Conservation (phyloP, 805 yeast species). For the Geotrichum ghanense region DNA sequence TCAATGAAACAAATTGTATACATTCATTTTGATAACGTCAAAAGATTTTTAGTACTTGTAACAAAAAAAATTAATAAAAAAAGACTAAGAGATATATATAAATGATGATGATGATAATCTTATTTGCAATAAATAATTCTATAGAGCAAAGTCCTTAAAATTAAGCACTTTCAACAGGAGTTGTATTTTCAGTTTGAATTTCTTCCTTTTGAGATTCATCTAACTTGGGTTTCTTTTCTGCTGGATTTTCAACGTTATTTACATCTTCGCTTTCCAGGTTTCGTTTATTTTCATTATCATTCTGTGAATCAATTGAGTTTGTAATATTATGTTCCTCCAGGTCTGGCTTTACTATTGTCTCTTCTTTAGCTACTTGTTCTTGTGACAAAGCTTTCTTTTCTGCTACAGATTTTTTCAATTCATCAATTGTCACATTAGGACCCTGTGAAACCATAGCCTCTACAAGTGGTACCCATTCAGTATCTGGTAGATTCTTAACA, state of each 20-base stretch:
- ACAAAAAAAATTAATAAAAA: no score
- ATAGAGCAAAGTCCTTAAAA: no score
- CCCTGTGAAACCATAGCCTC: background rate
- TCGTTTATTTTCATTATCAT: background rate
- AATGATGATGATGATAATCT: no score
- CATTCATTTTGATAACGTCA: no score
- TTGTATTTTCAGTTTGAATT: background rate
- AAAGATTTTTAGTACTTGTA: no score
- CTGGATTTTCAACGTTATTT: background rate
- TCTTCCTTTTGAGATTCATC: no score
- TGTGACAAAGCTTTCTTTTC: background rate
- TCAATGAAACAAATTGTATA: no score
- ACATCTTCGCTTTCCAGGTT: background rate
- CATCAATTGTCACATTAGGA: background rate
- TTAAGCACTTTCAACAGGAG: no score
- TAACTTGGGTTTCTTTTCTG: background rate
- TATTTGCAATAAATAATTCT: no score
- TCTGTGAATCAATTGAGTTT: background rate
- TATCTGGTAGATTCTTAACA: slow-evolving; percentile 11
- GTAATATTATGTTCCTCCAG: background rate
- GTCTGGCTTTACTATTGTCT: background rate
- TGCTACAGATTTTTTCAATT: background rate
- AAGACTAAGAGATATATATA: no score
- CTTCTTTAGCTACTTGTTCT: background rate
- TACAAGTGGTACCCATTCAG: background rate